A percentile compares a stretch with the other conserved stretches of the same genome.
phyloP scores from a whole-genome alignment of 164 flowering plant genomes.

The Buxus sempervirens region DNA sequence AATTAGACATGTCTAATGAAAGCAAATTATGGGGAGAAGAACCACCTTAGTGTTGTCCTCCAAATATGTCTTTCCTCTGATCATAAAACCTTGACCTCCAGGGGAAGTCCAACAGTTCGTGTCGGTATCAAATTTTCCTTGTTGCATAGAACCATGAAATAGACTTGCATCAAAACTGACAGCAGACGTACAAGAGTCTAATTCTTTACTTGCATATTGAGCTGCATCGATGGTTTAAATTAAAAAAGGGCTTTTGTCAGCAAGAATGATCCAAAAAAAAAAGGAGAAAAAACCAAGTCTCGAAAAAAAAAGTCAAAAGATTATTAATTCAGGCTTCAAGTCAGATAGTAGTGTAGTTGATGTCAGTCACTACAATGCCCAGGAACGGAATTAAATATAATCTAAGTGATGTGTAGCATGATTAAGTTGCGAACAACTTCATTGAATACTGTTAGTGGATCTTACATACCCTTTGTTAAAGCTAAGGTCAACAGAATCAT shows the following conservation, averaged over 20 bases:
- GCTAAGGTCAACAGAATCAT: neutral
- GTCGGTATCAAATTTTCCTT: constrained; percentile 60
- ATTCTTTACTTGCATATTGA: constrained; percentile 36
- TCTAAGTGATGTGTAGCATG: neutral
- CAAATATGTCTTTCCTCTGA: constrained; percentile 85
- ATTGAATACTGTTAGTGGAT: too few relatives aligned
- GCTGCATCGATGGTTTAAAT: constrained; percentile 45
- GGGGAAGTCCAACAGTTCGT: constrained; percentile 85
- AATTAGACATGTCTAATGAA: neutral
- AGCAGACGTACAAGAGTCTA: constrained; percentile 46
- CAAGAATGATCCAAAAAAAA: neutral
- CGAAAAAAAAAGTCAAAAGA: too few relatives aligned
- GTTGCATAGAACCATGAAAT: constrained; percentile 55
- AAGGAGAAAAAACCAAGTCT: neutral
- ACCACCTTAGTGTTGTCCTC: constrained; percentile 74
- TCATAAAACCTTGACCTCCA: constrained; percentile 74
- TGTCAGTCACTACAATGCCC: neutral
- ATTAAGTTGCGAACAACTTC: too few relatives aligned
- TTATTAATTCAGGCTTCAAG: neutral
- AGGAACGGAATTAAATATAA: neutral
- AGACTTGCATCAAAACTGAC: constrained; percentile 42
- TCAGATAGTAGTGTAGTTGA: neutral
- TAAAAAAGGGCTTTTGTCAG: neutral
- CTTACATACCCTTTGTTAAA: too few relatives aligned
- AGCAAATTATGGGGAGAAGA: neutral